Evolutionary conservation across 2,329 filamentous ascomycete species (phyloP).

Genomic region (Colletotrichum camelliae): DNA sequence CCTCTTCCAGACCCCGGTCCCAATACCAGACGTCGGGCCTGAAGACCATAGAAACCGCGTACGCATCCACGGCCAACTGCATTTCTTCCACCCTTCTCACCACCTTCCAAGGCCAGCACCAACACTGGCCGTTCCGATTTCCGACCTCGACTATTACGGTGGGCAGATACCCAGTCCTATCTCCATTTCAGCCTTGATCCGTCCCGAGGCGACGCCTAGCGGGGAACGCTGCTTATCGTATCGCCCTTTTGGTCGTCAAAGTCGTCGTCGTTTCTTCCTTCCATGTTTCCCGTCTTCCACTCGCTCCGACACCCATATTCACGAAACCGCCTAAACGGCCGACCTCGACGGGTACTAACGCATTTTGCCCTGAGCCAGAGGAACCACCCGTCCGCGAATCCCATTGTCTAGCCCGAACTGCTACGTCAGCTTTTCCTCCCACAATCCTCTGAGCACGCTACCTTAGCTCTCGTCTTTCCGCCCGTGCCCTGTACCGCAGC

Average conservation of each 20-base stretch:
- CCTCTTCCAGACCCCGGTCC: constrained; percentile 1
- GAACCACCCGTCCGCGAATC: not conserved
- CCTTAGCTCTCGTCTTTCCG: not conserved
- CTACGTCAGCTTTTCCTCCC: constrained; percentile 13
- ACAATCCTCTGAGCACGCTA: constrained; percentile 1
- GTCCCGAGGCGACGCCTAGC: not conserved
- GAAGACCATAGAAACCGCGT: not conserved
- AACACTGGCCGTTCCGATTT: not conserved
- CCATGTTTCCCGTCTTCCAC: not conserved
- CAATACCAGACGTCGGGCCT: not conserved
- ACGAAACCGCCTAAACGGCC: not conserved
- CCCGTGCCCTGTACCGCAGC: not conserved
- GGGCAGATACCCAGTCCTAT: not conserved
- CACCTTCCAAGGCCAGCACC: not conserved
- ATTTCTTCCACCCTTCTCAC: not conserved
- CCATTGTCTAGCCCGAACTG: not conserved
- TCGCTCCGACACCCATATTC: not conserved
- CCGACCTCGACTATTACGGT: not conserved
- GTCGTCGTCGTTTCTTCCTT: not conserved
- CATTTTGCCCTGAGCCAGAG: not conserved
- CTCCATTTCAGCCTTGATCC: not conserved
- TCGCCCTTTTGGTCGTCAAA: not conserved
- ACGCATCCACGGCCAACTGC: not conserved
- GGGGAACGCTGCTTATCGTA: not conserved
- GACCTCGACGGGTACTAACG: not conserved